These are phyloP conservation scores for Laburnicola sp. DNA, from an alignment of 2,329 filamentous ascomycete species.

Conservation along the genomic window DNA sequence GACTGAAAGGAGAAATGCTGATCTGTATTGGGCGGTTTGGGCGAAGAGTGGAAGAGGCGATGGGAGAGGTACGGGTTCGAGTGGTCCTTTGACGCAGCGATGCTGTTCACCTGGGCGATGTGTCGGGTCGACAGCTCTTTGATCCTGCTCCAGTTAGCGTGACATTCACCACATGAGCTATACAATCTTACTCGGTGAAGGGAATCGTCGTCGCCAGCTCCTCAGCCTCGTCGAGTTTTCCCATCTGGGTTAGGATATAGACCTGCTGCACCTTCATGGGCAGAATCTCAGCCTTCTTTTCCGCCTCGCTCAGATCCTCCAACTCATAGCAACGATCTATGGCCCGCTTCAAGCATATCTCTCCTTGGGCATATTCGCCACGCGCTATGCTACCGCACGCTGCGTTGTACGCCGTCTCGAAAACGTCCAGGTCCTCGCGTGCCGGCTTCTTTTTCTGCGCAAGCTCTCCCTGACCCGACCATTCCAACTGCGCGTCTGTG, in stretches of 20 bases:
- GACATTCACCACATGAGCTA: not conserved
- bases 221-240: constrained; percentile 67
- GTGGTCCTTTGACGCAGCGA: constrained; percentile 51
- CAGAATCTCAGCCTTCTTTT: constrained; percentile 73
- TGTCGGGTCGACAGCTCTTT: constrained; percentile 67
- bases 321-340: constrained; percentile 71
- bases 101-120: constrained; percentile 68
- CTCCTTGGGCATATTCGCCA: constrained; percentile 66
- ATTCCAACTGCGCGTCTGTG: constrained; percentile 71
- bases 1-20: constrained; percentile 74
- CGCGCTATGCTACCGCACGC: constrained; percentile 73
- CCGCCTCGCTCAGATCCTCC: constrained; percentile 72
- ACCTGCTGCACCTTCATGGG: constrained; percentile 77
- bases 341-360: constrained; percentile 69
- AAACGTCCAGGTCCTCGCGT: constrained; percentile 69
- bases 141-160: constrained; percentile 52
- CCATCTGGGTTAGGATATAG: constrained; percentile 69
- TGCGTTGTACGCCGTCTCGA: constrained; percentile 80
- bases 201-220: constrained; percentile 64
- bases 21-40: constrained; percentile 59
- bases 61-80: constrained; percentile 71
- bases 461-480: constrained; percentile 61
- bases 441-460: constrained; percentile 59
- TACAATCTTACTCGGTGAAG: constrained; percentile 59
- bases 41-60: constrained; percentile 60